A percentile compares a stretch with the other conserved stretches of the same genome.
phyloP scores from a whole-genome alignment of 768 basidiomycete species.

The Termitomyces sp. region DNA sequence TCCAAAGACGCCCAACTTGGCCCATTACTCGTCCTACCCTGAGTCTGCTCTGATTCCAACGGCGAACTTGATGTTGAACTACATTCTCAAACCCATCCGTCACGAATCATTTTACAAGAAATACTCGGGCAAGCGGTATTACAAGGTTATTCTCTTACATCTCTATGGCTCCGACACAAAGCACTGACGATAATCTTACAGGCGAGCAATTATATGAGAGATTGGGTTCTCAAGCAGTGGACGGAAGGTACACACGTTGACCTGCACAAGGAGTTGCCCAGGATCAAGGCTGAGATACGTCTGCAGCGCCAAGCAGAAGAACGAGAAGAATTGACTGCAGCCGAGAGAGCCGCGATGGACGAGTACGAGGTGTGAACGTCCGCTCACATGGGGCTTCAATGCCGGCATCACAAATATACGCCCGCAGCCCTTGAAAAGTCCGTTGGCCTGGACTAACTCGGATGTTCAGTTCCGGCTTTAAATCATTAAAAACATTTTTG shows the following conservation, averaged over 20 bases:
- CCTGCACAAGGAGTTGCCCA: conserved; percentile 51
- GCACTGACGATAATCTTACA: conserved; percentile 20
- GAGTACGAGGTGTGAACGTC: conserved; percentile 10
- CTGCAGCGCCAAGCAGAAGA: conserved; percentile 29
- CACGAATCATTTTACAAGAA: conserved; percentile 92
- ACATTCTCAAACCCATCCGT: conserved; percentile 71
- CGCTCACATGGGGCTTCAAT: not conserved
- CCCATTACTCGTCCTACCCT: conserved; percentile 91
- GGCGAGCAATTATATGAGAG: conserved; percentile 78
- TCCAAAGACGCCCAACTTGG: conserved; percentile 69
- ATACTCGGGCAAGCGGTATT: conserved; percentile 84
- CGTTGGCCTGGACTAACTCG: conserved; percentile 2
- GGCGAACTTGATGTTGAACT: conserved; percentile 91
- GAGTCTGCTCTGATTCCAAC: conserved; percentile 81
- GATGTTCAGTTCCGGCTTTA: not conserved
- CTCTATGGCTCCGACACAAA: not conserved
- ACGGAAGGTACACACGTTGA: conserved; percentile 52
- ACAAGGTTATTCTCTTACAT: conserved; percentile 53
- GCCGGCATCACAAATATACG: not conserved
- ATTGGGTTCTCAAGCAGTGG: conserved; percentile 84
- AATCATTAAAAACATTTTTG: not conserved
- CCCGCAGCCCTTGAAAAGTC: not conserved
- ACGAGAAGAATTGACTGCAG: conserved; percentile 4
- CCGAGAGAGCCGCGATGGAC: conserved; percentile 3
- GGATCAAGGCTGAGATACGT: conserved; percentile 52